phyloP scores from a whole-genome alignment of 352 stramenopile species.

The Pythium sp. region DNA sequence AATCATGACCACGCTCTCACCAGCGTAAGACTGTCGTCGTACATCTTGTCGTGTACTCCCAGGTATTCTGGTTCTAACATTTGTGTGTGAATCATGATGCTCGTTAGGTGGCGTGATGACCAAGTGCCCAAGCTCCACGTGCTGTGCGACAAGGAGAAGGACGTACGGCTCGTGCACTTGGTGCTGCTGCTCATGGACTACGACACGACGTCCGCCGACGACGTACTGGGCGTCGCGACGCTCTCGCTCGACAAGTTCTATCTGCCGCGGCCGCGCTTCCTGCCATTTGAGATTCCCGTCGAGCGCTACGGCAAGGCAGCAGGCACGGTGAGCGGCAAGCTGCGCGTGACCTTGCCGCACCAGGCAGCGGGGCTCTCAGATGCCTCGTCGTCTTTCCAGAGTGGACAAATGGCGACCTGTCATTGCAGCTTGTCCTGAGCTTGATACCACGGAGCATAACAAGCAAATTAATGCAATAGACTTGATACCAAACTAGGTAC shows the following conservation, averaged over 20 bases:
- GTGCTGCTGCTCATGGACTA: conserved; percentile 82
- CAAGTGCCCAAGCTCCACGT: conserved; percentile 67
- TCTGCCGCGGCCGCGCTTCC: conserved; percentile 33
- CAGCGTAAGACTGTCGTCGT: conserved; percentile 32
- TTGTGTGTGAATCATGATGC: neutral
- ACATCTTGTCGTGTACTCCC: neutral
- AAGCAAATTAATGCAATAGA: conserved; percentile 8
- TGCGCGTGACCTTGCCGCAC: conserved; percentile 58
- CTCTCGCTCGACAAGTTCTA: conserved; percentile 62
- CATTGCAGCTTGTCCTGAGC: conserved; percentile 51
- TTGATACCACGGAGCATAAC: neutral
- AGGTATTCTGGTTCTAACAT: neutral
- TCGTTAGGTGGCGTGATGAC: conserved; percentile 50
- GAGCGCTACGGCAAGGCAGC: conserved; percentile 53
- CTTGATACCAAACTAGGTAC: neutral
- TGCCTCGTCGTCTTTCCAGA: conserved; percentile 22
- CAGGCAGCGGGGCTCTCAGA: conserved; percentile 30
- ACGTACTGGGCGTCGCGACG: conserved; percentile 61
- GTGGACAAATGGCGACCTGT: conserved; percentile 35
- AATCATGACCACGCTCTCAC: conserved; percentile 65
- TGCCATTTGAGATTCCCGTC: conserved; percentile 55
- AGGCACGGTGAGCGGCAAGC: conserved; percentile 45
- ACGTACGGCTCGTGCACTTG: conserved; percentile 65
- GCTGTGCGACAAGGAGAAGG: conserved; percentile 42
- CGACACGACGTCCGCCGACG: conserved; percentile 69